Base-by-base conservation (phyloP, 2,329 filamentous ascomycete species). In the Dissoconium aciculare region DNA sequence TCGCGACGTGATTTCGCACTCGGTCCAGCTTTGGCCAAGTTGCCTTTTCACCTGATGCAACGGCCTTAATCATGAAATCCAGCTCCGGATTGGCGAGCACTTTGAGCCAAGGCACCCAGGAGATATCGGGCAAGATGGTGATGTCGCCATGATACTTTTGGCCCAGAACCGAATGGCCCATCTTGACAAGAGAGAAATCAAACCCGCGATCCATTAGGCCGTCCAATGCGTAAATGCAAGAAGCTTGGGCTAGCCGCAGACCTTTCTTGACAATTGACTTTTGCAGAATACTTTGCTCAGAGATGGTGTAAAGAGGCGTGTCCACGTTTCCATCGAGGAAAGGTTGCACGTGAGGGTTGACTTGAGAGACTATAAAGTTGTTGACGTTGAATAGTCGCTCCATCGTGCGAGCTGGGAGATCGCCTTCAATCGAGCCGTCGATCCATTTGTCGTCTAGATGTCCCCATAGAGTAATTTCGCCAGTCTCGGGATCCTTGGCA, bases 331-430 rank as follows among this genome's bases (percentile, higher is more conserved):
- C 79, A 11, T 71, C 64, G 11, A 94, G 60, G 46, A 95, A 93
- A 0, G 83, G 82, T 0, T 91, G 72, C 5, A 94, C 81, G 46
- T 95, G 87, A 0, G 87, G 87, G 46, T 95, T 95, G 30, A 94
- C 84, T 52, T 95, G 87, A 0, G 84, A 93, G 11, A 94, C 87
- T 43, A 95, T 94, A 50, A 94, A 94, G 52, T 94, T 87, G 49
- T 94, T 94, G 51, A 94, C 85, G 49, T 94, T 93, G 63, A 94
- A 93, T 78, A 94, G 85, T 50, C 93, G 84, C 1, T 84, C 75
- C 11, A 95, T 64, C 2, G 82, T 72, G 12, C 78, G 83, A 73
- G 92, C 92, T 2, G 87, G 87, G 3, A 95, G 63, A 53, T 95
- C 87, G 36, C 89, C 89, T 51, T 94, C 84, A 13, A 95, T 82